Evolutionary conservation across 2,329 filamentous ascomycete genomes (phyloP), one percentile per base, ranked within the genome.

Genomic region (Colletotrichum simmondsii): DNA sequence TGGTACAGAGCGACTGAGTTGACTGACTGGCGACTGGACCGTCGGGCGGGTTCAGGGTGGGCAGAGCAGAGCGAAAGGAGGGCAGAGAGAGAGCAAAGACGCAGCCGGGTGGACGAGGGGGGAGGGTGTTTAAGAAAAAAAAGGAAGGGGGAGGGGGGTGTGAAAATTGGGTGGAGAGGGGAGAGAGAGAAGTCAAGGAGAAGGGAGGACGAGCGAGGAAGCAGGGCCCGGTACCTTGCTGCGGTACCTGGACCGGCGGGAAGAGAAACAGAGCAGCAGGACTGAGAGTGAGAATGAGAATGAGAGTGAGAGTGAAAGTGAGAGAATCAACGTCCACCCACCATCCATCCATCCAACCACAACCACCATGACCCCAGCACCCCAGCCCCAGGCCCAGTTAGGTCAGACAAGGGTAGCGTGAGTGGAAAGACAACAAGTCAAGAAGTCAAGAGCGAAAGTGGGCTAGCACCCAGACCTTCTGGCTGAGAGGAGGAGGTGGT

Each of bases 61-160:
- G 37, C 37, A 30, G 53, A 42, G 14, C 37, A 42, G 37, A 42
- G 14, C 37, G 16, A 63, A 54, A 61, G 49, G 53, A 37, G 26
- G 54, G 37, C 37, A 32, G 49, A n/a, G 19, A 42, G 57, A 37
- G 54, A 42, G 37, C 37, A 42, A 42, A 35, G n/a, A 28, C 28
- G 16, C 54, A 19, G 19, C 32, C 32, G 32, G 42, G 67, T 57
- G 22, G 49, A 69, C 46, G 56, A 42, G 49, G 71, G 67, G 68
- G 67, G 68, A 49, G 57, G 72, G 68, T 61, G 72, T 74, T 71
- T 63, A 59, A 62, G 57, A 58, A 65, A 62, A 65, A 65, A 42
- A 69, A 63, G 30, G 22, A 46, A 62, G 52, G 35, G 26, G 32
- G 30, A 35, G 68, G 22, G 68, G 56, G 68, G 69, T 60, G 69